Percentiles rank a stretch among this genome's conserved stretches.
phyloP scores from a whole-genome alignment of 73 alveolate genomes.

The Breviolum minutum region DNA sequence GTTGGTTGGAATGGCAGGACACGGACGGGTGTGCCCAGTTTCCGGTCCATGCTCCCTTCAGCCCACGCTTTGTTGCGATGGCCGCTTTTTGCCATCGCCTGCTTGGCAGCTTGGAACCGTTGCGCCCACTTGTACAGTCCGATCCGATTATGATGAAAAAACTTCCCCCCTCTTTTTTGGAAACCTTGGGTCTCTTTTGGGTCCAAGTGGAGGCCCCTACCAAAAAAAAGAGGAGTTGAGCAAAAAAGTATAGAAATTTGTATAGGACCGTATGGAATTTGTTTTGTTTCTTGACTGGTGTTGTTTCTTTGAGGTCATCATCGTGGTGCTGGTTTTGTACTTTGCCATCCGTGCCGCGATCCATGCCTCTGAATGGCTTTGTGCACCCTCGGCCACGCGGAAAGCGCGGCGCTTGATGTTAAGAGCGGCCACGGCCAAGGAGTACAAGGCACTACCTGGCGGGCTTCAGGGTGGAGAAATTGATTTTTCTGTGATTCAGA shows the following conservation, averaged over 20 bases:
- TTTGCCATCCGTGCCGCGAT: conserved; percentile 67
- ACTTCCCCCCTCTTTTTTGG: too few relatives aligned
- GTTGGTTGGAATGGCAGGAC: not conserved
- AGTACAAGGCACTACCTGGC: conserved; percentile 4
- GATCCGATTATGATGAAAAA: too few relatives aligned
- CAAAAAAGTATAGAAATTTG: too few relatives aligned
- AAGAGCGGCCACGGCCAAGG: conserved; percentile 18
- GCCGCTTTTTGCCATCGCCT: conserved; percentile 16
- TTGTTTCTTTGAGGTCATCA: not conserved
- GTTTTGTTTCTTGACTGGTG: too few relatives aligned
- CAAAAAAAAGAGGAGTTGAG: too few relatives aligned
- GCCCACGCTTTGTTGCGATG: conserved; percentile 35
- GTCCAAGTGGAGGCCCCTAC: too few relatives aligned
- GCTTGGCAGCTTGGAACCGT: not conserved
- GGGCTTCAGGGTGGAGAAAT: too few relatives aligned
- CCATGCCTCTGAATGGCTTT: conserved; percentile 73
- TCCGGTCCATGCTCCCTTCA: conserved; percentile 12
- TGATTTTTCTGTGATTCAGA: too few relatives aligned
- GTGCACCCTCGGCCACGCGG: conserved; percentile 28
- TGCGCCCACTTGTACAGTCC: too few relatives aligned
- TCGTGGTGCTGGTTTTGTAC: conserved; percentile 42
- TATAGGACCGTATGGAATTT: too few relatives aligned
- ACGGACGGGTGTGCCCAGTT: not conserved
- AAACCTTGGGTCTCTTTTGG: too few relatives aligned
- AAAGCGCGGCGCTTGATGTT: conserved; percentile 32